Conservation (phyloP, 2,329 filamentous ascomycete species). For the Neonectria punicea region DNA sequence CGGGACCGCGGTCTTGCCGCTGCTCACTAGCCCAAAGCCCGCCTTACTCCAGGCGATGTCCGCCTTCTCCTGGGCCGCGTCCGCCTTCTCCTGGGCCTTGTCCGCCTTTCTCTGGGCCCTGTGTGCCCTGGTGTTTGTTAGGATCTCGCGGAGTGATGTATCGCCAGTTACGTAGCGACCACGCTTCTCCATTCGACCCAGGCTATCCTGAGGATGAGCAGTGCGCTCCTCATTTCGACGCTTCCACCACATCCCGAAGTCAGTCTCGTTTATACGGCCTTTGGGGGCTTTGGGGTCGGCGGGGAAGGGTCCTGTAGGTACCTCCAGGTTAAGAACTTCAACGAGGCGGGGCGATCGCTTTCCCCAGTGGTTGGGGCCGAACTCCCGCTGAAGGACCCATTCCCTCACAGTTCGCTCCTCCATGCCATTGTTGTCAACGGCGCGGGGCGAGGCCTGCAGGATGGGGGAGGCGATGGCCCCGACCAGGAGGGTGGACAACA, state of each 20-base stretch:
- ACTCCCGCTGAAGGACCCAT: background rate
- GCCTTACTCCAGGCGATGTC: background rate
- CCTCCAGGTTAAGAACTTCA: background rate
- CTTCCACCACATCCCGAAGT: background rate
- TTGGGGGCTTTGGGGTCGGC: background rate
- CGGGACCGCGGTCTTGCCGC: background rate
- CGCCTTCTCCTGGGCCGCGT: background rate
- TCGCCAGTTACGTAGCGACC: background rate
- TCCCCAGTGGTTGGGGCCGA: background rate
- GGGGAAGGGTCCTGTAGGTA: background rate
- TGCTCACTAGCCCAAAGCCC: background rate
- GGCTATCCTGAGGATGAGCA: background rate
- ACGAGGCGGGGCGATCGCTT: background rate
- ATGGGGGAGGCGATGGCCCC: conserved; percentile 12
- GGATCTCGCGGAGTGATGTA: background rate
- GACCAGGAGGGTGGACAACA: background rate
- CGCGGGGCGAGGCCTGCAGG: background rate
- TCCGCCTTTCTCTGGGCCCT: background rate
- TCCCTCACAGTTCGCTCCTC: background rate
- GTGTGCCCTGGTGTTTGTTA: background rate
- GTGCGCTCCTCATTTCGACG: too few relatives aligned
- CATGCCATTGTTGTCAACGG: background rate
- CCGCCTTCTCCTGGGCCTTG: background rate
- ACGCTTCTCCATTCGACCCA: background rate
- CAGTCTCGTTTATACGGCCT: background rate